phyloP scores from a whole-genome alignment of 768 basidiomycete genomes.

The Collybiopsis confluens region DNA sequence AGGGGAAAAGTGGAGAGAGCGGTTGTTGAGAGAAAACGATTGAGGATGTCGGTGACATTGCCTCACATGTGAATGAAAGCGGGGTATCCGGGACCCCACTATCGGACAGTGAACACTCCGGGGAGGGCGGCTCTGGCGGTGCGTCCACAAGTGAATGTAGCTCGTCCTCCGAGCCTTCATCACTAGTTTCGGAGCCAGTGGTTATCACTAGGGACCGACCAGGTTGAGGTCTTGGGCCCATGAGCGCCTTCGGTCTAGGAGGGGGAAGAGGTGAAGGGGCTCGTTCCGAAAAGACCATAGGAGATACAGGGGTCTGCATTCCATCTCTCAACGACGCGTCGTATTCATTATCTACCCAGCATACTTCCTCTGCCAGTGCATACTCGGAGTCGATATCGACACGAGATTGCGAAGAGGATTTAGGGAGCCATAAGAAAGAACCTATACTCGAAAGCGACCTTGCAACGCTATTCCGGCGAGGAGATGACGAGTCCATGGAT shows the following conservation, averaged over 20 bases:
- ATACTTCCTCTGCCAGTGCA: not conserved
- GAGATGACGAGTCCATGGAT: not conserved
- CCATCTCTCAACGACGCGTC: not conserved
- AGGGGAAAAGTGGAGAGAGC: not conserved
- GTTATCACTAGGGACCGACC: not conserved
- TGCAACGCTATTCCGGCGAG: not conserved
- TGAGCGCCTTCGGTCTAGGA: not conserved
- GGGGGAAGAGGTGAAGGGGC: conserved; percentile 1
- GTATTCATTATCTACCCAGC: conserved; percentile 6
- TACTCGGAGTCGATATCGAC: not conserved
- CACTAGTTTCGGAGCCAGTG: not conserved
- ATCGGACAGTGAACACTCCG: not conserved
- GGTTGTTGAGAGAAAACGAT: conserved; percentile 3
- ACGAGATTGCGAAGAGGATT: not conserved
- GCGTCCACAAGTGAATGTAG: no score
- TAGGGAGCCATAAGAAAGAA: not conserved
- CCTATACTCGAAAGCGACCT: conserved; percentile 1
- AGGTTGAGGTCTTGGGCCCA: not conserved
- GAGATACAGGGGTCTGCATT: not conserved
- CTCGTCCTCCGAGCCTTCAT: not conserved
- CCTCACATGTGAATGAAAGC: not conserved
- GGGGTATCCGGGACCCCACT: not conserved
- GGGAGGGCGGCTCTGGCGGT: not conserved
- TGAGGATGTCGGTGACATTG: not conserved
- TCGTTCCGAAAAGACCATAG: conserved; percentile 5